These are phyloP conservation scores for Fusarium torulosum DNA, from an alignment of 2,329 filamentous ascomycete species.

Conservation along the genomic window DNA sequence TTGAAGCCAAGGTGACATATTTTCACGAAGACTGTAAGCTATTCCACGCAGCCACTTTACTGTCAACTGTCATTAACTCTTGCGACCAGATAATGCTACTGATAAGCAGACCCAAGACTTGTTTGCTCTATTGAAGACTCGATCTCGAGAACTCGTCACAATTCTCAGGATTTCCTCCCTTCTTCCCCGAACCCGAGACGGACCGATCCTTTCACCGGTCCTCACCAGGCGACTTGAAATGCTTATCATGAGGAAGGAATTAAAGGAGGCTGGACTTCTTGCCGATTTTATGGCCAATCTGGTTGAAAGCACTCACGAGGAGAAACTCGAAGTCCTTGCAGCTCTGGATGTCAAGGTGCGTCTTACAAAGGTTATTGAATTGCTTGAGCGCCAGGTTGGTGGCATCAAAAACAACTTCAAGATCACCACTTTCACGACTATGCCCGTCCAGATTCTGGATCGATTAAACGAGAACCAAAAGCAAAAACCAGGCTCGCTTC, in stretches of 20 bases:
- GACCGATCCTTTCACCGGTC: conserved; percentile 80
- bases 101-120: conserved; percentile 76
- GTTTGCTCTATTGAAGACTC: conserved; percentile 84
- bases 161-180: conserved; percentile 87
- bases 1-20: conserved; percentile 82
- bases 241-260: conserved; percentile 85
- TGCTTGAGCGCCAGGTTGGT: conserved; percentile 84
- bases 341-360: conserved; percentile 82
- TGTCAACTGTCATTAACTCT: conserved; percentile 22
- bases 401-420: conserved; percentile 89
- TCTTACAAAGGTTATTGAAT: conserved; percentile 83
- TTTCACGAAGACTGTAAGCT: conserved; percentile 76
- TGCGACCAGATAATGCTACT: conserved; percentile 47
- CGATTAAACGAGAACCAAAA: conserved; percentile 60
- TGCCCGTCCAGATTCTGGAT: conserved; percentile 71
- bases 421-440: conserved; percentile 81
- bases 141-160: conserved; percentile 87
- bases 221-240: conserved; percentile 87
- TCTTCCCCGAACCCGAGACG: conserved; percentile 75
- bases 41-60: background rate
- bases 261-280: conserved; percentile 84
- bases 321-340: conserved; percentile 89
- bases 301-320: conserved; percentile 86
- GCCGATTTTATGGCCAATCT: conserved; percentile 98
- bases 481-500: conserved; percentile 49